Conservation (phyloP, 2,329 filamentous ascomycete genomes). For the Penicillium sp. region DNA sequence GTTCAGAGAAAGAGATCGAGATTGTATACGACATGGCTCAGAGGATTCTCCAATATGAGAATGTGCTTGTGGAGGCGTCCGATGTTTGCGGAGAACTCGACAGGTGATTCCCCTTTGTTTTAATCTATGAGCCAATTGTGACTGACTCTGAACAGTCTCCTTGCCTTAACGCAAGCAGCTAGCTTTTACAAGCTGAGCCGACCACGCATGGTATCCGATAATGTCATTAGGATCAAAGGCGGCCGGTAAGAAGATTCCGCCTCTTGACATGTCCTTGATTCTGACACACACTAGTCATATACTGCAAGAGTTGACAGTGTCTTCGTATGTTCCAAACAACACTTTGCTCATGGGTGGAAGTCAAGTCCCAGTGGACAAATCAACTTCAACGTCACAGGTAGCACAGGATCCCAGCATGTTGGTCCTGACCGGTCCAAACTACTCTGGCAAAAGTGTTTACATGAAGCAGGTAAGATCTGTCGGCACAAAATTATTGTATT, state of each 20-base stretch:
- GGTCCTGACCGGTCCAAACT: conserved; percentile 89
- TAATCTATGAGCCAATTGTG: neutral
- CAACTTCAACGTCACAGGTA: conserved; percentile 4
- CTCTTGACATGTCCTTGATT: neutral
- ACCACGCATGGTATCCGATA: conserved; percentile 71
- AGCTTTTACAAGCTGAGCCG: conserved; percentile 70
- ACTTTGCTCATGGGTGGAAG: conserved; percentile 68
- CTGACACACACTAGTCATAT: conserved; percentile 61
- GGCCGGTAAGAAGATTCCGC: conserved; percentile 61
- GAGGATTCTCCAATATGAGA: conserved; percentile 69
- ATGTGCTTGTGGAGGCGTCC: conserved; percentile 68
- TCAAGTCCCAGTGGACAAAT: conserved; percentile 1
- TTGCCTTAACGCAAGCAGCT: conserved; percentile 79
- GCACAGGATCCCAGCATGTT: conserved; percentile 66
- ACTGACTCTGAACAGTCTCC: conserved; percentile 56
- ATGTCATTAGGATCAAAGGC: conserved; percentile 72
- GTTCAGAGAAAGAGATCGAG: conserved; percentile 79
- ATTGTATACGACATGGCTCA: conserved; percentile 78
- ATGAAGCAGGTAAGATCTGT: conserved; percentile 68
- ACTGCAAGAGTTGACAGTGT: conserved; percentile 80
- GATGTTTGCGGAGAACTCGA: conserved; percentile 86
- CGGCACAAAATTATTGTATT: neutral
- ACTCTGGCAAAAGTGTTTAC: conserved; percentile 95
- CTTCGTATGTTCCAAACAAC: conserved; percentile 81
- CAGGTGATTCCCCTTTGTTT: conserved; percentile 43